Conservation (phyloP, 495 filamentous ascomycete species). For the Podospora fimiseda region DNA sequence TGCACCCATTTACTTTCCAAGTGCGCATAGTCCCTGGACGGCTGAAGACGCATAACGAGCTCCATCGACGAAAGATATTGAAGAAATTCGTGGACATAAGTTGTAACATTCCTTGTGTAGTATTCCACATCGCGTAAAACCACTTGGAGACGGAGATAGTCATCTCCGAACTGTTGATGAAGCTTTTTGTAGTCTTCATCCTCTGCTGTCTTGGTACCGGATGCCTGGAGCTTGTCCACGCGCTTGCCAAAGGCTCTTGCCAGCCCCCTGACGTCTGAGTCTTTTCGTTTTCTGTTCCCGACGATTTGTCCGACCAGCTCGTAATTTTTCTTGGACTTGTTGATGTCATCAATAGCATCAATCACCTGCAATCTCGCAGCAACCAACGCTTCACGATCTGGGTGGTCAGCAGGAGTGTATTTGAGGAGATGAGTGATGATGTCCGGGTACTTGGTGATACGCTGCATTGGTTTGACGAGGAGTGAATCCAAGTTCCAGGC, state of each 20-base stretch:
- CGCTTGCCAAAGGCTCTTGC: slow-evolving; percentile 82
- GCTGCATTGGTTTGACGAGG: slow-evolving; percentile 90
- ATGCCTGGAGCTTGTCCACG: slow-evolving; percentile 62
- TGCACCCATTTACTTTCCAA: slow-evolving; percentile 86
- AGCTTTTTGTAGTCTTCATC: slow-evolving; percentile 73
- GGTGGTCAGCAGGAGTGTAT: slow-evolving; percentile 71
- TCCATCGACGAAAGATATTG: slow-evolving; percentile 67
- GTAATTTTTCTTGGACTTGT: slow-evolving; percentile 85
- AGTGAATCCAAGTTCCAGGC: slow-evolving; percentile 94
- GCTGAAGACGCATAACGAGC: slow-evolving; percentile 49
- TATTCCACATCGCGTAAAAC: slow-evolving; percentile 83
- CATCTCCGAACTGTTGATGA: slow-evolving; percentile 73
- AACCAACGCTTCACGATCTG: slow-evolving; percentile 64
- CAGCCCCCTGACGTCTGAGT: slow-evolving; percentile 79
- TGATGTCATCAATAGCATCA: slow-evolving; percentile 73
- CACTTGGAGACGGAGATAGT: slow-evolving; percentile 83
- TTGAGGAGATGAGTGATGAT: slow-evolving; percentile 72
- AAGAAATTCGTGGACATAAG: slow-evolving; percentile 65
- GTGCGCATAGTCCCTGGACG: slow-evolving; percentile 60
- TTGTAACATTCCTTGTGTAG: slow-evolving; percentile 66
- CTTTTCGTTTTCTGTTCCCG: slow-evolving; percentile 70
- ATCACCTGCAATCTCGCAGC: slow-evolving; percentile 58
- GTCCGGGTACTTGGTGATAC: slow-evolving; percentile 85
- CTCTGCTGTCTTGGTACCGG: slow-evolving; percentile 62
- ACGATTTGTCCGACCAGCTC: slow-evolving; percentile 86